Evolutionary conservation across 1,284 basidiomycete genomes (phyloP), one percentile per base, ranked within the genome.

Genomic region (Sphaerobolus stellatus): DNA sequence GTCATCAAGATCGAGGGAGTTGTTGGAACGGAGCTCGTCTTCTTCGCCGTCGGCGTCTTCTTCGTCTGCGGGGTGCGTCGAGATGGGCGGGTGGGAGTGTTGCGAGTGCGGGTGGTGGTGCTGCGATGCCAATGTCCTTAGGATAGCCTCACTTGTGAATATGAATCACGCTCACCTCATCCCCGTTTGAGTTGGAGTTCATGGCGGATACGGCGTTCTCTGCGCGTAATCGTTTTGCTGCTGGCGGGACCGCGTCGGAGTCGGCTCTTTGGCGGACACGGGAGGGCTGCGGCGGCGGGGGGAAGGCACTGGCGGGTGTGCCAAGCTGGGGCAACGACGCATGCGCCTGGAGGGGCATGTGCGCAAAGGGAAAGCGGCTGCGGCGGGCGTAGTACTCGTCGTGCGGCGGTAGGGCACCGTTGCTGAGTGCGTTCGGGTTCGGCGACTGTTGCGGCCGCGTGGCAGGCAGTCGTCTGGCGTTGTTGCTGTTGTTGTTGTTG

Each of bases 1-100:
- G 27, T 51, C 49, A 29, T 51, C 49, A 18, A 51, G 18, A 13
- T 43, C 41, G 20, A 43, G 14, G 14, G 25, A 27, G 14, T 22
- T 28, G 25, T 31, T 27, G 20, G 18, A 27, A n/a, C n/a, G n/a
- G 5, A 28, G 45, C 45, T 45, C 57, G 28, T 40, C 53, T 36
- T 14, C 53, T n/a, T 40, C 59, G 0, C 28, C 58, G 1, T 31
- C 62, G 18, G n/a, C 58, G 6, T 65, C 68, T 20, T 41, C 27
- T 34, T 48, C 52, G 9, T 30, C 27, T 31, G 16, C 58, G 51
- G 4, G 51, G 53, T 7, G 48, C 8, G 29, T 48, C 14, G 18
- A 40, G 31, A 20, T 24, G 38, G 16, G 34, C 11, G 48, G 30
- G 33, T 50, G 34, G 6, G 14, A 16, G 3, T 2, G 48, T 18